A percentile compares a stretch with the other conserved stretches of the same genome.
Conservation (phyloP, 2,329 filamentous ascomycete genomes). For the Cytospora piceicola region DNA sequence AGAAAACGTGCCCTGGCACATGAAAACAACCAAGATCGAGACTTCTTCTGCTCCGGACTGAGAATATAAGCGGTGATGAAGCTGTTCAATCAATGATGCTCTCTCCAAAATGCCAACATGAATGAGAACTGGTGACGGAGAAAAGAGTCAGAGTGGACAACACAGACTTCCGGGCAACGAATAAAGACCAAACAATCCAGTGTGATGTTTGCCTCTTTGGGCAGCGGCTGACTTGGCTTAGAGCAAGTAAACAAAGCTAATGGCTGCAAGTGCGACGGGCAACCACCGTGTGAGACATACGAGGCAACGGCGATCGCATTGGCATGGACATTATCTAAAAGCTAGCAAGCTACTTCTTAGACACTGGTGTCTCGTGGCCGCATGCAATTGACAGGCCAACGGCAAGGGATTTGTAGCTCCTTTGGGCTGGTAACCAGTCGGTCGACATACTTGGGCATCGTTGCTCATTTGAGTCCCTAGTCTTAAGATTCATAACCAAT, state of each 20-base stretch:
- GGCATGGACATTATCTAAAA: background rate
- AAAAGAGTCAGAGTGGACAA: background rate
- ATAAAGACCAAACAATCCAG: background rate
- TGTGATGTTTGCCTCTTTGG: background rate
- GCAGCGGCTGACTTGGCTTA: background rate
- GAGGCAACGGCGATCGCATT: constrained; percentile 1
- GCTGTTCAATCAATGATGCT: constrained; percentile 4
- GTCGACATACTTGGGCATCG: background rate
- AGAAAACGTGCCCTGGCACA: background rate
- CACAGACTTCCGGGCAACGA: background rate
- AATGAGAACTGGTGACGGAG: background rate
- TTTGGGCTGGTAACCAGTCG: background rate
- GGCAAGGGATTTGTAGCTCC: background rate
- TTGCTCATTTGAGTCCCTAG: background rate
- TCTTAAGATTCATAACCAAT: background rate
- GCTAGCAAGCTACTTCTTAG: background rate
- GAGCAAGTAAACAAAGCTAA: background rate
- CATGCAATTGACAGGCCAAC: background rate
- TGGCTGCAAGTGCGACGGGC: background rate
- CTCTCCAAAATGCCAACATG: background rate
- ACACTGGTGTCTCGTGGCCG: background rate
- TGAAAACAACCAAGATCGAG: background rate
- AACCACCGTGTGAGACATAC: background rate
- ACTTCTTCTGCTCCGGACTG: background rate
- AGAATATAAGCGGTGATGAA: background rate